Evolutionary conservation across 352 stramenopile species (phyloP).

Genomic region (Phytophthora tubulina): DNA sequence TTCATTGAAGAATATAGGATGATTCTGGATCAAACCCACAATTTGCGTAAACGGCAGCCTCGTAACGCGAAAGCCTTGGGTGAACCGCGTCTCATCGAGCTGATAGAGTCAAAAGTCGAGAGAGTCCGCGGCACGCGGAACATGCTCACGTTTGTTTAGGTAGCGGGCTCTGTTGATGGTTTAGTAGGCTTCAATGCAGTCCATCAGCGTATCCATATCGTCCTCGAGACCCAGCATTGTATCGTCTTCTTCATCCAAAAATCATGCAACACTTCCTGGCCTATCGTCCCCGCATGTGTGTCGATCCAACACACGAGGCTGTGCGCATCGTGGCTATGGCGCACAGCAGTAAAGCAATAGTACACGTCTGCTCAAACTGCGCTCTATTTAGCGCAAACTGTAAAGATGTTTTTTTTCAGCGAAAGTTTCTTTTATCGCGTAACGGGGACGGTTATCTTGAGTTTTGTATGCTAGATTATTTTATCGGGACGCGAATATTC

Average conservation of each 20-base stretch:
- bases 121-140: slow-evolving; percentile 12
- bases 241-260: too few relatives aligned
- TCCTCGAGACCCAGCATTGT: too few relatives aligned
- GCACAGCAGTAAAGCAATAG: not conserved
- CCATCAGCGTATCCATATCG: too few relatives aligned
- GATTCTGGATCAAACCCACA: slow-evolving; percentile 9
- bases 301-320: not conserved
- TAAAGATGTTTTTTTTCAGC: not conserved
- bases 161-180: slow-evolving; percentile 1
- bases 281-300: not conserved
- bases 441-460: not conserved
- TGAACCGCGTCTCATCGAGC: slow-evolving; percentile 11
- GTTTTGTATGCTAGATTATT: not conserved
- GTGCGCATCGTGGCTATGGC: not conserved
- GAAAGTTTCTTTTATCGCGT: not conserved
- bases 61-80: slow-evolving; percentile 12
- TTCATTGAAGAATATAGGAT: slow-evolving; percentile 7
- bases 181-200: too few relatives aligned
- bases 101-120: slow-evolving; percentile 10
- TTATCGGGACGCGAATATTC: not conserved
- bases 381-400: not conserved
- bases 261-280: not conserved
- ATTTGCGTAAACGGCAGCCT: slow-evolving; percentile 10
- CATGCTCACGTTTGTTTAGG: not conserved
- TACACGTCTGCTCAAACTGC: not conserved